Evolutionary conservation across 495 filamentous ascomycete species (phyloP).

Genomic region (Penicillium turbatum): DNA sequence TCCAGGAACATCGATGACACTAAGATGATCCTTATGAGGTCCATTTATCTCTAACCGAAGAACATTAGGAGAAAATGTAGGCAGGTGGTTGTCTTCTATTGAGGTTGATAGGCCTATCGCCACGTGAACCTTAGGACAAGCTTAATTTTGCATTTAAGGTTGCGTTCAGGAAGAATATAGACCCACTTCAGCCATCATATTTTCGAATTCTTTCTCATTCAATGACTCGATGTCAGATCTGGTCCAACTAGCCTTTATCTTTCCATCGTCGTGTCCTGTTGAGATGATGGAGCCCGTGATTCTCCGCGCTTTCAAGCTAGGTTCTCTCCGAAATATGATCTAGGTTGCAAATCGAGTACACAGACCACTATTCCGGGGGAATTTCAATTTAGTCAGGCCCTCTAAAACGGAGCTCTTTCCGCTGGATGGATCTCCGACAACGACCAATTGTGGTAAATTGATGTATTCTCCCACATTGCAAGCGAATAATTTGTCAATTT

Average conservation of each 20-base stretch:
- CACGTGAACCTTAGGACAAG: conserved; percentile 19
- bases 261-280: neutral
- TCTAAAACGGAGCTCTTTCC: conserved; percentile 47
- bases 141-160: neutral
- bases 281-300: neutral
- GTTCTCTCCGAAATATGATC: conserved; percentile 34
- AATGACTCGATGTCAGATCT: conserved; percentile 2
- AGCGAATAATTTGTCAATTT: conserved; percentile 43
- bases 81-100: conserved; percentile 6
- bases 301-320: conserved; percentile 24
- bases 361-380: conserved; percentile 39
- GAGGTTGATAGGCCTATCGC: conserved; percentile 29
- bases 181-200: conserved; percentile 7
- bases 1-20: conserved; percentile 59
- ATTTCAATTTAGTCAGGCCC: conserved; percentile 18
- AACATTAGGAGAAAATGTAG: conserved; percentile 53
- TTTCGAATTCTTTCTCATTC: neutral
- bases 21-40: conserved; percentile 54
- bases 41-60: conserved; percentile 57
- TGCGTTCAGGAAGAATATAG: too few relatives aligned
- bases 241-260: neutral
- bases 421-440: conserved; percentile 42
- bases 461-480: conserved; percentile 41
- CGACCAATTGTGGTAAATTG: conserved; percentile 36
- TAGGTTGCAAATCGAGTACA: conserved; percentile 48